A percentile compares a stretch with the other conserved stretches of the same genome.
Evolutionary conservation across 352 stramenopile species (phyloP).

Genomic region (Aphanomyces invadans): DNA sequence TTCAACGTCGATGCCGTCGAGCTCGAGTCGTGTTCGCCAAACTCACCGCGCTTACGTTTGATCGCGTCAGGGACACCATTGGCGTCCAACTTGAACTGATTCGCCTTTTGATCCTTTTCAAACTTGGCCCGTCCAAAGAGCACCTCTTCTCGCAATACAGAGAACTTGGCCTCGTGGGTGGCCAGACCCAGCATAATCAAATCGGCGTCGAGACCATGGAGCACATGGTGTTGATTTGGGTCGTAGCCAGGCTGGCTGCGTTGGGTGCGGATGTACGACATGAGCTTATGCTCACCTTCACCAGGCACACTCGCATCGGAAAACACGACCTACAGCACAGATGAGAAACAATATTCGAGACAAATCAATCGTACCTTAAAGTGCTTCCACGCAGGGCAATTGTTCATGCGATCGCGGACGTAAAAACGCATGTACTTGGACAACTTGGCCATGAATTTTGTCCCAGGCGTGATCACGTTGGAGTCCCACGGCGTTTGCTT

Average conservation of each 20-base stretch:
- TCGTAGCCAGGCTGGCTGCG: slow-evolving; percentile 93
- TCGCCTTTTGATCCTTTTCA: slow-evolving; percentile 50
- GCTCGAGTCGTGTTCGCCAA: slow-evolving; percentile 74
- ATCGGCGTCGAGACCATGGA: slow-evolving; percentile 98
- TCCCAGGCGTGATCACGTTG: slow-evolving; percentile 99
- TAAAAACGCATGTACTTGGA: slow-evolving; percentile 89
- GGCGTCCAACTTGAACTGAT: slow-evolving; percentile 52
- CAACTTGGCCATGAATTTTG: slow-evolving; percentile 95
- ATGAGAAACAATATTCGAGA: too few relatives aligned
- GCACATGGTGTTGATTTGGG: slow-evolving; percentile 95
- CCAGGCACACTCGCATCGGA: slow-evolving; percentile 94
- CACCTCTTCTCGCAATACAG: slow-evolving; percentile 95
- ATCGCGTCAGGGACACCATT: slow-evolving; percentile 49
- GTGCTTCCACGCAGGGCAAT: slow-evolving; percentile 89
- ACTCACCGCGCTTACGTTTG: slow-evolving; percentile 72
- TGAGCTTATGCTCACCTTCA: slow-evolving; percentile 99
- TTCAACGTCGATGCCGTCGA: slow-evolving; percentile 83
- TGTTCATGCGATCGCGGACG: slow-evolving; percentile 91
- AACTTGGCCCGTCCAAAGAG: slow-evolving; percentile 81
- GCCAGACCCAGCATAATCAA: slow-evolving; percentile 99
- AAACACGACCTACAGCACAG: slow-evolving; percentile 80
- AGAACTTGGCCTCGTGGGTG: slow-evolving; percentile 98
- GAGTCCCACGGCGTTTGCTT: slow-evolving; percentile 94
- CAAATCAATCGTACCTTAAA: slow-evolving; percentile 80
- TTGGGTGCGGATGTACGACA: slow-evolving; percentile 95